Conservation (phyloP, 2,329 filamentous ascomycete species). For the Ophiostoma sp. region DNA sequence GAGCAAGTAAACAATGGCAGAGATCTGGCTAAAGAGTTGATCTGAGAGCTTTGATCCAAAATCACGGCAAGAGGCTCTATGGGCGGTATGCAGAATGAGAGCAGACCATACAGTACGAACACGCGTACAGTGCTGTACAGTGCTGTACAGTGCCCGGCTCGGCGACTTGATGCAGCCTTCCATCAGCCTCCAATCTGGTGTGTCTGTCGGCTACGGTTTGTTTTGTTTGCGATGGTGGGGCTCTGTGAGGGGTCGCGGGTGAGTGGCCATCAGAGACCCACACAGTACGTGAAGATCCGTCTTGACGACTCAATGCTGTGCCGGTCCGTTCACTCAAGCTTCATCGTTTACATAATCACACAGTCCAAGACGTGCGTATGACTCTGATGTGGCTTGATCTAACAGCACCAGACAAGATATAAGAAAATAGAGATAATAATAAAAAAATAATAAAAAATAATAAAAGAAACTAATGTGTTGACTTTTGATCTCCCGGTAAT, state of each 20-base stretch:
- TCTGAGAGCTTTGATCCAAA: too few relatives aligned
- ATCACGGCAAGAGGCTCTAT: too few relatives aligned
- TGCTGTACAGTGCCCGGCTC: not conserved
- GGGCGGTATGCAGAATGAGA: too few relatives aligned
- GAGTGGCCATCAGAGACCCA: slow-evolving; percentile 9
- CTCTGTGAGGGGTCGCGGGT: slow-evolving; percentile 19
- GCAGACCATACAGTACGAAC: not conserved
- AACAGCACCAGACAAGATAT: too few relatives aligned
- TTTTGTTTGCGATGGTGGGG: slow-evolving; percentile 26
- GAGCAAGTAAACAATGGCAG: not conserved
- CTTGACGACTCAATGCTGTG: not conserved
- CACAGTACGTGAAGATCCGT: slow-evolving; percentile 17
- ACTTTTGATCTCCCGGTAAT: not conserved
- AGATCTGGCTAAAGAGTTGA: not conserved
- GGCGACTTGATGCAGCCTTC: not conserved
- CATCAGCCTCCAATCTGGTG: not conserved
- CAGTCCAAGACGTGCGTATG: not conserved
- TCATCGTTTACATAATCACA: not conserved
- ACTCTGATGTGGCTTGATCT: not conserved
- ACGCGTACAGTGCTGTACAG: not conserved
- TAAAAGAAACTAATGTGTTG: not conserved
- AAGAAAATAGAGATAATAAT: not conserved
- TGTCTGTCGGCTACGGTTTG: slow-evolving; percentile 17
- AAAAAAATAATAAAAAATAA: not conserved
- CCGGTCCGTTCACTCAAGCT: too few relatives aligned